Percentiles rank a stretch among this genome's conserved stretches.
phyloP scores from a whole-genome alignment of 331 rosid genomes.

The Rosa hybrid region DNA sequence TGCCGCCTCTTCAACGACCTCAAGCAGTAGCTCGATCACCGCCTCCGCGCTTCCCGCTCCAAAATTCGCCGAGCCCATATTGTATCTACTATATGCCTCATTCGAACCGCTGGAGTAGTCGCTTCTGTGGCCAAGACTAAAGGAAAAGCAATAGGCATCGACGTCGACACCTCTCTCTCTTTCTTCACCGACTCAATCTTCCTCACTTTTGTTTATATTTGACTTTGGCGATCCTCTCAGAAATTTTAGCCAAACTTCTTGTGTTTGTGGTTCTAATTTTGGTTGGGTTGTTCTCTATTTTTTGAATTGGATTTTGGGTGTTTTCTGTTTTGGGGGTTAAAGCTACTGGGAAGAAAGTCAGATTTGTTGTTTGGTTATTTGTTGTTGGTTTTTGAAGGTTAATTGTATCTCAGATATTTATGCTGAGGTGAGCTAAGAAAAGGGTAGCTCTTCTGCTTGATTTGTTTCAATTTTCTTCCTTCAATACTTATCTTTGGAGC shows the following conservation, averaged over 20 bases:
- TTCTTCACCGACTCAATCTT: too few relatives aligned
- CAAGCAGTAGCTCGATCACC: slow-evolving; percentile 38
- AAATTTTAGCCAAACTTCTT: background rate
- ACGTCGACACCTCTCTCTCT: too few relatives aligned
- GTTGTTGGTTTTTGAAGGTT: slow-evolving; percentile 18
- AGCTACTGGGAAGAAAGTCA: slow-evolving; percentile 8
- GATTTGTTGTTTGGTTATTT: slow-evolving; percentile 20
- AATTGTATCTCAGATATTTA: slow-evolving; percentile 14
- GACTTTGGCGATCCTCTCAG: too few relatives aligned
- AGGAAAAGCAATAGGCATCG: too few relatives aligned
- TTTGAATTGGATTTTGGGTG: background rate
- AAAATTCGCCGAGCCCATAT: slow-evolving; percentile 26
- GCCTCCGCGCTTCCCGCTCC: slow-evolving; percentile 40
- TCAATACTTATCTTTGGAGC: too few relatives aligned
- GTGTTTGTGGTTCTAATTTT: background rate
- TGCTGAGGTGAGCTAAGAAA: slow-evolving; percentile 24
- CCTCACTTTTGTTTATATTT: too few relatives aligned
- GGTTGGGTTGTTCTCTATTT: background rate
- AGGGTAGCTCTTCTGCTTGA: slow-evolving; percentile 49
- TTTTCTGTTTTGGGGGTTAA: slow-evolving; percentile 5
- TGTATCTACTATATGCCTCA: background rate
- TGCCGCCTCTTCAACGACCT: slow-evolving; percentile 41
- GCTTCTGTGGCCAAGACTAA: background rate
- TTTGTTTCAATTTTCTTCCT: background rate
- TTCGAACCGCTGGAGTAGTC: slow-evolving; percentile 8